phyloP scores from a whole-genome alignment of 805 yeast genomes.

The Cyberlindnera nakhonratchasimensis region DNA sequence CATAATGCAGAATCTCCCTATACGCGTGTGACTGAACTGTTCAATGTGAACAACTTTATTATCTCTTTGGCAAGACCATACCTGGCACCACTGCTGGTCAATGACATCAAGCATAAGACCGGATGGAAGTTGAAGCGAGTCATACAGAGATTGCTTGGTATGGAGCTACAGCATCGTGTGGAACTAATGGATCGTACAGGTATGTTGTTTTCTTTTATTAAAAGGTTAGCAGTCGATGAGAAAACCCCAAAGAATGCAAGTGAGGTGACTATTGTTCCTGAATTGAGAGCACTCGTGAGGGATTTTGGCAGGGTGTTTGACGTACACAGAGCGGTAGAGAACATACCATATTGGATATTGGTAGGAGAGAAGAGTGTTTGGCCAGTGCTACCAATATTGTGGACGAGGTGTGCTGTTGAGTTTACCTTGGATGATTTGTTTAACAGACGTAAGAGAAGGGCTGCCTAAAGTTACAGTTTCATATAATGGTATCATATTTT shows the following conservation, averaged over 20 bases:
- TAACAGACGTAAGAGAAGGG: conserved; percentile 23
- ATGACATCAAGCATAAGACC: conserved; percentile 72
- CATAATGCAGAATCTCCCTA: conserved; percentile 63
- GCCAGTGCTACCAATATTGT: conserved; percentile 81
- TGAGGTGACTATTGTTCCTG: conserved; percentile 90
- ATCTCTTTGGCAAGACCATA: conserved; percentile 93
- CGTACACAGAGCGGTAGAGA: conserved; percentile 75
- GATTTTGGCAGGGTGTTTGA: conserved; percentile 36
- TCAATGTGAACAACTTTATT: conserved; percentile 90
- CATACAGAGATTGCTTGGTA: conserved; percentile 38
- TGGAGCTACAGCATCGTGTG: conserved; percentile 83
- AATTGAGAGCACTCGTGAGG: conserved; percentile 53
- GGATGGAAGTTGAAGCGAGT: conserved; percentile 36
- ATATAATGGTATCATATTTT: too few species aligned
- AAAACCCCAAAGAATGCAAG: conserved; percentile 74
- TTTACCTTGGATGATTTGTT: conserved; percentile 77
- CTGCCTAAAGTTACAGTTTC: neutral
- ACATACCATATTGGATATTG: conserved; percentile 82
- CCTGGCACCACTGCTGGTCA: conserved; percentile 81
- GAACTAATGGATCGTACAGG: conserved; percentile 79
- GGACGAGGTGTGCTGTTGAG: conserved; percentile 89
- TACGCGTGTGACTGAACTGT: conserved; percentile 82
- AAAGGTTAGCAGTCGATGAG: conserved; percentile 82
- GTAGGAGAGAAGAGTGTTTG: conserved; percentile 93
- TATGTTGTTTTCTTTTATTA: conserved; percentile 61